Evolutionary conservation across 305 asterid species (phyloP).

Genomic region (Ilex paraguariensis): DNA sequence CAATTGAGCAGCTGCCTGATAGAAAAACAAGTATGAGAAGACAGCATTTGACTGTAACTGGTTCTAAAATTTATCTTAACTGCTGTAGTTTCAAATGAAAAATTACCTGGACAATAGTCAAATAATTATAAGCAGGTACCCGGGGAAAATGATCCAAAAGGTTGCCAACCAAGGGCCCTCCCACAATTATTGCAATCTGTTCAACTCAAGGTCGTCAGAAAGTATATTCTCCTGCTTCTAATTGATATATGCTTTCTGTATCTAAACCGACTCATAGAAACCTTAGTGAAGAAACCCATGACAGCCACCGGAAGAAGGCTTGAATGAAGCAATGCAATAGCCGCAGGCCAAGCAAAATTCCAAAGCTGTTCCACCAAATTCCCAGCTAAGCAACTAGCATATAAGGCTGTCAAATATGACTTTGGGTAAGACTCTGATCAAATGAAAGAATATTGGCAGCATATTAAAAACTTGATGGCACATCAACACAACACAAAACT

Average conservation of each 20-base stretch:
- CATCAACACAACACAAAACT: not conserved
- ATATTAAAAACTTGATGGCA: not conserved
- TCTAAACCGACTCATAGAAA: conserved; percentile 17
- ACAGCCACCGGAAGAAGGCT: conserved; percentile 97
- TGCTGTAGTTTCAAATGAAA: conserved; percentile 3
- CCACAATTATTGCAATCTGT: conserved; percentile 86
- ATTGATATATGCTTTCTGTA: conserved; percentile 11
- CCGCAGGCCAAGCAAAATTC: conserved; percentile 94
- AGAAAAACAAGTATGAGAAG: conserved; percentile 21
- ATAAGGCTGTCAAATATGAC: conserved; percentile 53
- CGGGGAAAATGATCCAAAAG: conserved; percentile 92
- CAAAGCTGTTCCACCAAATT: conserved; percentile 95
- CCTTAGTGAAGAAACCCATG: conserved; percentile 74
- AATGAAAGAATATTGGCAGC: not conserved
- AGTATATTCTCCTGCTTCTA: conserved; percentile 19
- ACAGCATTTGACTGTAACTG: not conserved
- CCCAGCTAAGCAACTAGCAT: conserved; percentile 93
- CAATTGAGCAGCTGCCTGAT: conserved; percentile 87
- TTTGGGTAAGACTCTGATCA: conserved; percentile 12
- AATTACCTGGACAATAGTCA: conserved; percentile 68
- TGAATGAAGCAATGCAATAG: conserved; percentile 85
- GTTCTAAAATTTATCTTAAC: conserved; percentile 14
- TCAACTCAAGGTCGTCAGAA: conserved; percentile 26
- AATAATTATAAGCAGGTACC: conserved; percentile 72
- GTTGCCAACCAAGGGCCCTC: conserved; percentile 91